Conservation (phyloP, 805 yeast species). For the Pichia nanzhaoensis region DNA sequence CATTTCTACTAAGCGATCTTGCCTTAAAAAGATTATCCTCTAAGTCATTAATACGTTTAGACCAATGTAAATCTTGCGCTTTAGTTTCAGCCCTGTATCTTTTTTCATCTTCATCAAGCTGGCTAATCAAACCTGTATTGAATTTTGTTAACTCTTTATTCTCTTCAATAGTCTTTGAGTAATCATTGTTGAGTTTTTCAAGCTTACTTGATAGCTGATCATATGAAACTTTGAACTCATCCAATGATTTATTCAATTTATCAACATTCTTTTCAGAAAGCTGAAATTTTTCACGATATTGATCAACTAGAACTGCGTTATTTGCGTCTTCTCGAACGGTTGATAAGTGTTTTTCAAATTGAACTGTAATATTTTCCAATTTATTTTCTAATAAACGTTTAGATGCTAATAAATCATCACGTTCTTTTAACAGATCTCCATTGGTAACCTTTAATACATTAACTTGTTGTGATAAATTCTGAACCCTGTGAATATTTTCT, state of each 20-base stretch:
- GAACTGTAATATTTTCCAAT: conserved; percentile 35
- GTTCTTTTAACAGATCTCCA: conserved; percentile 54
- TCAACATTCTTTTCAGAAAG: conserved; percentile 28
- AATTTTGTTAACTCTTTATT: conserved; percentile 55
- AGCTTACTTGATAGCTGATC: conserved; percentile 15
- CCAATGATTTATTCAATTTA: conserved; percentile 27
- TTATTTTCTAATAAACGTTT: conserved; percentile 41
- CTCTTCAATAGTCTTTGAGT: conserved; percentile 56
- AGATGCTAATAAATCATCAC: conserved; percentile 51
- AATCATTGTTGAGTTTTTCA: conserved; percentile 42
- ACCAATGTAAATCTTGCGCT: conserved; percentile 50
- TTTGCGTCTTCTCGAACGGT: conserved; percentile 28
- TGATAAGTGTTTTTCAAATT: conserved; percentile 33
- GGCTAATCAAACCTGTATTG: conserved; percentile 43
- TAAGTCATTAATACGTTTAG: conserved; percentile 44
- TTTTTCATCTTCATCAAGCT: conserved; percentile 40
- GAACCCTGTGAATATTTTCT: conserved; percentile 40
- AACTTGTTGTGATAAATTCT: conserved; percentile 45
- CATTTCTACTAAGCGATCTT: conserved; percentile 43
- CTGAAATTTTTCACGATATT: conserved; percentile 31
- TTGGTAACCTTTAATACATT: conserved; percentile 51
- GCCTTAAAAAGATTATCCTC: conserved; percentile 44
- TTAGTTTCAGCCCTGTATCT: conserved; percentile 47
- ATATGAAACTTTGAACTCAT: conserved; percentile 19
- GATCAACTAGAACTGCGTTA: conserved; percentile 26